phyloP scores from a whole-genome alignment of 352 stramenopile species.

The Pythium sukuiense region DNA sequence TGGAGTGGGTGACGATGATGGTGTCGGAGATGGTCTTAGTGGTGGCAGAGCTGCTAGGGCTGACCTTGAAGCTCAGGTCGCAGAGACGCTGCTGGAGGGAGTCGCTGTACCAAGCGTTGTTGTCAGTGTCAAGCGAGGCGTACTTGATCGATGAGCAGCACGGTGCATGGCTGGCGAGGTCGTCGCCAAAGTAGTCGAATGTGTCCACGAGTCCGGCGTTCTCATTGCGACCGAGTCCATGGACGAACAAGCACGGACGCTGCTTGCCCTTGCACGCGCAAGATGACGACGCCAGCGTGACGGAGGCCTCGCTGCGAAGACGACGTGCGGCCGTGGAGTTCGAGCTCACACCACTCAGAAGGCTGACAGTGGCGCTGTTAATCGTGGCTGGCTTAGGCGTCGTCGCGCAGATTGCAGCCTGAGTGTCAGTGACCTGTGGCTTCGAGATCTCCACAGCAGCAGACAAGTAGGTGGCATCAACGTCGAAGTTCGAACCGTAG shows the following conservation, averaged over 20 bases:
- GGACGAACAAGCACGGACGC: conserved; percentile 58
- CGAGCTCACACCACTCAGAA: background rate
- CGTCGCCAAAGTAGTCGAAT: conserved; percentile 41
- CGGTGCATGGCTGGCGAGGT: conserved; percentile 45
- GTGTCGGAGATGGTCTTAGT: conserved; percentile 55
- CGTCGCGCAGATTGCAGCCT: background rate
- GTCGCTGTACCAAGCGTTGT: conserved; percentile 43
- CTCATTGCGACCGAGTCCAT: conserved; percentile 39
- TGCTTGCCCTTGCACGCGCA: conserved; percentile 38
- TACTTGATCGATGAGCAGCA: conserved; percentile 66
- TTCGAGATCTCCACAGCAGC: conserved; percentile 21
- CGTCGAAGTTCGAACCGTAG: conserved; percentile 44
- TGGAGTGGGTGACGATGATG: conserved; percentile 65
- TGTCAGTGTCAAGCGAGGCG: conserved; percentile 40
- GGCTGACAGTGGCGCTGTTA: background rate
- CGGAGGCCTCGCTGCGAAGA: conserved; percentile 21
- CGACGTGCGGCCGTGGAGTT: conserved; percentile 24
- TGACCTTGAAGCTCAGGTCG: conserved; percentile 35
- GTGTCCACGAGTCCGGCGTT: conserved; percentile 39
- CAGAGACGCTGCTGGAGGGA: conserved; percentile 43
- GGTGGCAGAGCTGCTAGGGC: conserved; percentile 32
- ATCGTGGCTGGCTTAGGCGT: background rate
- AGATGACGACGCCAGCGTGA: conserved; percentile 23
- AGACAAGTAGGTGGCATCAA: conserved; percentile 23
- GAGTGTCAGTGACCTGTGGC: conserved; percentile 20